phyloP scores from a whole-genome alignment of 805 yeast species.

The Wickerhamomyces canadensis region DNA sequence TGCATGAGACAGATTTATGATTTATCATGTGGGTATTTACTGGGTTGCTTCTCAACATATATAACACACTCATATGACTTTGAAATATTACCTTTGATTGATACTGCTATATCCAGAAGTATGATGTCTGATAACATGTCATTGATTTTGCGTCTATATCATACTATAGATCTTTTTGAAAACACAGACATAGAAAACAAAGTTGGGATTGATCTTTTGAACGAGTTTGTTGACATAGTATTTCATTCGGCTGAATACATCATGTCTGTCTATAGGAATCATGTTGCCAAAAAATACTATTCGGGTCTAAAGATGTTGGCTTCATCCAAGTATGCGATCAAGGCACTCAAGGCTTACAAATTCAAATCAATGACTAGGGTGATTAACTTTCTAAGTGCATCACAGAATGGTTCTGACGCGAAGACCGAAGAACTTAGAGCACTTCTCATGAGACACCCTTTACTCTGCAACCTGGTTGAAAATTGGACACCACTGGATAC shows the following conservation, averaged over 20 bases:
- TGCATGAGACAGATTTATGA: constrained; percentile 6
- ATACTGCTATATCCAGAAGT: constrained; percentile 5
- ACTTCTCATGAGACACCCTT: constrained; percentile 8
- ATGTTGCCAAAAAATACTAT: background rate
- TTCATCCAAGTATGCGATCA: background rate
- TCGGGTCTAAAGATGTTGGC: background rate
- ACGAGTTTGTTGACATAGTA: background rate
- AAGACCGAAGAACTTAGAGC: constrained; percentile 7
- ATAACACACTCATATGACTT: constrained; percentile 6
- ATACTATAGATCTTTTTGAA: background rate
- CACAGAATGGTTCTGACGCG: background rate
- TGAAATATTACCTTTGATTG: constrained; percentile 11
- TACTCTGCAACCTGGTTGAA: constrained; percentile 3
- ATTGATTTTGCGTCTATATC: background rate
- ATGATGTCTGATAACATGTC: background rate
- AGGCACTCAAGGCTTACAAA: background rate
- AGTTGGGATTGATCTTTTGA: background rate
- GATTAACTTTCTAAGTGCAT: constrained; percentile 13
- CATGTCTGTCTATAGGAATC: background rate
- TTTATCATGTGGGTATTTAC: constrained; percentile 7
- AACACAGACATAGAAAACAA: background rate
- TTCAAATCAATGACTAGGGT: constrained; percentile 11
- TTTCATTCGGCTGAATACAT: background rate
- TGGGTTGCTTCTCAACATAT: constrained; percentile 7
- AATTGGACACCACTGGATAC: constrained; percentile 14